Base-by-base conservation (phyloP, 2,329 filamentous ascomycete species). In the Trichoderma simmonsii region DNA sequence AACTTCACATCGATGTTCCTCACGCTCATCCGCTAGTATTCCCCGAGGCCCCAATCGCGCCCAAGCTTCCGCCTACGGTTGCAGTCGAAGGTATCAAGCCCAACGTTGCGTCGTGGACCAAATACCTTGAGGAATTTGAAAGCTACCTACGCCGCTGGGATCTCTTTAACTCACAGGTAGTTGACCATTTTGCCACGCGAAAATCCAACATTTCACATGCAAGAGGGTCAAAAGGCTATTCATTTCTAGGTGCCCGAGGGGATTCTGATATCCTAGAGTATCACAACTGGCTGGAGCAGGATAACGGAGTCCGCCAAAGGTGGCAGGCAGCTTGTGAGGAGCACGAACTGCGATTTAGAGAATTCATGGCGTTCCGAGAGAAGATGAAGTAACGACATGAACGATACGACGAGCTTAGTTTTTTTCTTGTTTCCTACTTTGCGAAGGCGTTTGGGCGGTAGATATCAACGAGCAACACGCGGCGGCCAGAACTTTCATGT, bases 281-380 rank as follows among this genome's bases (percentile, higher is more conserved):
- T 78, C 79, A 89, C 72, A 82, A 82, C 48, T 88, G 87, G 78
- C 81, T 91, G 70, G 86, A 87, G 74, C 88, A 93, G 79, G 92
- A 94, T 77, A 86, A 89, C 74, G 83, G 84, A 62, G 87, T 93
- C 6, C 84, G 90, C 71, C 84, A 84, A 76, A 85, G 86, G 71
- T 93, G 92, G 90, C 81, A 81, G 34, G 79, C 85, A 9, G 88
- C 88, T 8, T 88, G 87, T 73, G 86, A 88, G 57, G 85, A 85
- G 73, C 92, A 94, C 77, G 85, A 88, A 71, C 79, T 84, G 71
- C 86, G 86, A 11, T 82, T 93, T 71, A 83, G 85, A 74, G 86
- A 89, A 74, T 92, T 90, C 77, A 83, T 86, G 79, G 84, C 79
- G 32, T 83, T 83, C 73, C 80, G 83, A 72, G 80, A 83, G 51